These are phyloP conservation scores for Cochlearia excelsa DNA, from an alignment of 345 rosid species.

Conservation along the genomic window DNA sequence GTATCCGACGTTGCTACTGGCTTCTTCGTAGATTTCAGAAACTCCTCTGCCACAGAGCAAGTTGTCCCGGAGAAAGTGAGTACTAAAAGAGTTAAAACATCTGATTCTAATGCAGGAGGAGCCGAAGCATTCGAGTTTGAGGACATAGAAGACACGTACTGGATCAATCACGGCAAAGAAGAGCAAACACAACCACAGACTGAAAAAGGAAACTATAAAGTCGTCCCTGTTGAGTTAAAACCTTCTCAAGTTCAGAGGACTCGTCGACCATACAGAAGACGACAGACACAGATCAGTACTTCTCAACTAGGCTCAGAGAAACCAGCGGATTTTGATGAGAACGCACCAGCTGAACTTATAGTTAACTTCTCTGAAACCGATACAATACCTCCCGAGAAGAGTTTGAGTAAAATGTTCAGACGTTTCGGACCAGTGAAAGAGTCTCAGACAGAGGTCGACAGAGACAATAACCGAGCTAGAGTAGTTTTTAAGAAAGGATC, in stretches of 20 bases:
- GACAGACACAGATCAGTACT: slow-evolving; percentile 48
- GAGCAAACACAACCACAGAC: slow-evolving; percentile 55
- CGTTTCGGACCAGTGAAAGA: slow-evolving; percentile 76
- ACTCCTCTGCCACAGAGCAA: slow-evolving; percentile 48
- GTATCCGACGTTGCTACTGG: slow-evolving; percentile 46
- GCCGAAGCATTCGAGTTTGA: slow-evolving; percentile 88
- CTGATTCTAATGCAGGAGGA: slow-evolving; percentile 41
- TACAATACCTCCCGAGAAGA: slow-evolving; percentile 68
- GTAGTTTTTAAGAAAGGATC: slow-evolving; percentile 69
- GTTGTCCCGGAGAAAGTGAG: slow-evolving; percentile 36
- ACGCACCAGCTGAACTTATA: slow-evolving; percentile 72
- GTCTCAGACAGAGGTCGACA: slow-evolving; percentile 71
- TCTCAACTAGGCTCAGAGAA: slow-evolving; percentile 36
- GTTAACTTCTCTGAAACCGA: slow-evolving; percentile 66
- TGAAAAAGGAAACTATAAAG: slow-evolving; percentile 45
- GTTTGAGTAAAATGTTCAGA: slow-evolving; percentile 76
- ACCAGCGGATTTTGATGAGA: slow-evolving; percentile 54
- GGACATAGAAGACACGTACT: slow-evolving; percentile 86
- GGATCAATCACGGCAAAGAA: slow-evolving; percentile 81
- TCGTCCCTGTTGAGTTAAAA: slow-evolving; percentile 57
- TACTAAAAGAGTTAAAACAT: slow-evolving; percentile 50
- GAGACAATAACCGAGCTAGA: slow-evolving; percentile 73
- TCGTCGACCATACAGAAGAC: slow-evolving; percentile 62
- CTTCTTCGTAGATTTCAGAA: slow-evolving; percentile 82
- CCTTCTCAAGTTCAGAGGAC: slow-evolving; percentile 45